Base-by-base conservation (phyloP, 1,284 basidiomycete genomes). In the Flammula alnicola region DNA sequence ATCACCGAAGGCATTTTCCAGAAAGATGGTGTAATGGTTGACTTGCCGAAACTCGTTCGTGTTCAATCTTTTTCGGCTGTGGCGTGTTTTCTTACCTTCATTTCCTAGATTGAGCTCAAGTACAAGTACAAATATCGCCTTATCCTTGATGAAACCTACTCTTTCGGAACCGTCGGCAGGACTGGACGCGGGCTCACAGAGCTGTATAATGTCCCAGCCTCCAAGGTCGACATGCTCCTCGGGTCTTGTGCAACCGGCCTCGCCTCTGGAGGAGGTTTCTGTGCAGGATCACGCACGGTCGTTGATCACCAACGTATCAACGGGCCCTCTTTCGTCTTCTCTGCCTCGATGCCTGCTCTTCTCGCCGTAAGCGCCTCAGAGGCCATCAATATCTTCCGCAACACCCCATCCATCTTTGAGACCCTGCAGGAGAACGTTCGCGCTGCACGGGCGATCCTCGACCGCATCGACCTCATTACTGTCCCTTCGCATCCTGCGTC, bases 231-330 rank as follows among this genome's bases (percentile, higher is more conserved):
- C 67, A 89, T 92, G 80, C 75, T 92, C 14, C 72, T 91, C 5
- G 97, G 95, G 3, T 95, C 93, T 23, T 83, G 95, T 59, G 90
- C 95, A 0, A 93, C 83, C 44, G 88, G 91, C 12, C 82, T 99
- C 25, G 86, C 84, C 51, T 83, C 95, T 2, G 81, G 81, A 1
- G 97, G 97, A 42, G 97, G 96, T 5, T 99, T 99, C 80, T 98
- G 96, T 65, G 94, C 94, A 1, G 96, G 96, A 25, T 90, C 91
- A 3, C 70, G 75, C 14, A 81, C 87, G 39, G 91, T 98, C 32
- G 85, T 93, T 22, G 83, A 91, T 54, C 97, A 99, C 67, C 95
- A 97, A 83, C 95, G 95, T 39, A 98, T 98, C 81, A 99, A 99
- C 68, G 95, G 93, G 17, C 87, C 93, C 3, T 88, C 94, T 0